Base-by-base conservation (phyloP, 192 early-diverging fungal genomes). In the Rhizophagus clarus region DNA sequence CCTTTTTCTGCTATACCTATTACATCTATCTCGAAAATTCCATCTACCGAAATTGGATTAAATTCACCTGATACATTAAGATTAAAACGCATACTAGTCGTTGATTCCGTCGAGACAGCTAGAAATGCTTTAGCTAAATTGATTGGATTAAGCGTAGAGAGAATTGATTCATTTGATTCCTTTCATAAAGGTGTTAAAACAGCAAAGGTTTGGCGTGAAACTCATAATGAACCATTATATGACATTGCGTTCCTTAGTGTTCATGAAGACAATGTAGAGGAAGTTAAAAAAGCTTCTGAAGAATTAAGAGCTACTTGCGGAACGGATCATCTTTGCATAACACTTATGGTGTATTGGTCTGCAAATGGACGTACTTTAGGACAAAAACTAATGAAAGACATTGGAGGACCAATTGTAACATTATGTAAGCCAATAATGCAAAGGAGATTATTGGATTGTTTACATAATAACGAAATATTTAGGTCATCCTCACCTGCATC, bases 341-440 rank as follows among this genome's bases (percentile, higher is more conserved):
- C 82, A 14, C 40, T 86, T 45, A 60, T 86, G 11, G 63, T 86
- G 1, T 84, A 81, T 51, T 86, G 80, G 34, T 84, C 85, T 11
- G 79, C 68, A 10, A 77, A 78, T 32, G 81, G 83, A n/a, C 81
- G 85, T 8, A 51, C 78, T 8, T 32, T 86, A 61, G 85, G 83
- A 17, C 82, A 84, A 40, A 80, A 84, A 45, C 74, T 84, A 49
- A 66, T 77, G 1, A 78, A 81, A 70, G 40, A 79, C 28, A 84
- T 86, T 14, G 60, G 79, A 51, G 76, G 56, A 29, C n/a, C 73
- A 31, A 79, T 29, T 80, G 81, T 37, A 56, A 69, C 20, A 75
- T 80, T 70, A 56, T 84, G 45, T 24, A 86, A 86, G n/a, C 85
- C 85, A 31, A 79, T 86, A 26, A 82, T 80, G 61, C 24, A 74